Base-by-base conservation (phyloP, 169 alveolate species). In the Eimeria acervulina region DNA sequence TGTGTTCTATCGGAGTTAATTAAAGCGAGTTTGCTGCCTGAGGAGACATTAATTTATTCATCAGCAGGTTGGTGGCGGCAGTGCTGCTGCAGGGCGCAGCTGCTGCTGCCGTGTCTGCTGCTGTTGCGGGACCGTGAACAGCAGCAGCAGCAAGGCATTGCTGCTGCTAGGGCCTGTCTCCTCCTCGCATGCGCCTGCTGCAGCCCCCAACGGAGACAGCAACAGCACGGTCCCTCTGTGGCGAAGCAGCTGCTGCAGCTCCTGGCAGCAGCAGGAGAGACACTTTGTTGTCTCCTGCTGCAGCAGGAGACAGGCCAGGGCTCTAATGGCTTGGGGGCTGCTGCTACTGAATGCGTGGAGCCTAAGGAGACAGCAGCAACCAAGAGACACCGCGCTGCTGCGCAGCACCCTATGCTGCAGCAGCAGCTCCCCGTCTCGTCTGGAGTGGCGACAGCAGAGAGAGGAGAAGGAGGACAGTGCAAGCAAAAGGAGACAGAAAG, bases 111-210 rank as follows among this genome's bases (percentile, higher is more conserved):
- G n/a, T 80, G 38, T 52, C 12, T 80, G 55, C 42, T 33, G 40
- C 59, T 80, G 66, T n/a, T 51, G 23, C 55, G 19, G 47, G 13
- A 6, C 13, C 47, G 2, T 2, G n/a, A 80, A 42, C 26, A 42
- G 66, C 23, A 40, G n/a, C 68, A 51, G 36, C 66, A 44, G 61
- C 68, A 80, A 31, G 90, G 90, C 63, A 4, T 80, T 51, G 90
- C 70, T 51, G 90, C 90, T 80, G 90, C 90, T 8, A 51, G 26
- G 42, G 90, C 90, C 42, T 80, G 90, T 26, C 66, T 80, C 44
- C 66, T 10, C 12, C 66, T 44, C 13, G 90, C 90, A 4, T 17
- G 28, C 40, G 42, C 42, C n/a, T 44, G 90, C 40, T 80, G 90
- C 42, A 33, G 90, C 61, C 15, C 68, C 5, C 70, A 44, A 12